Percentiles rank a stretch among this genome's conserved stretches.
phyloP scores from a whole-genome alignment of 768 basidiomycete species.

The Hygrophoropsis aurantiaca region DNA sequence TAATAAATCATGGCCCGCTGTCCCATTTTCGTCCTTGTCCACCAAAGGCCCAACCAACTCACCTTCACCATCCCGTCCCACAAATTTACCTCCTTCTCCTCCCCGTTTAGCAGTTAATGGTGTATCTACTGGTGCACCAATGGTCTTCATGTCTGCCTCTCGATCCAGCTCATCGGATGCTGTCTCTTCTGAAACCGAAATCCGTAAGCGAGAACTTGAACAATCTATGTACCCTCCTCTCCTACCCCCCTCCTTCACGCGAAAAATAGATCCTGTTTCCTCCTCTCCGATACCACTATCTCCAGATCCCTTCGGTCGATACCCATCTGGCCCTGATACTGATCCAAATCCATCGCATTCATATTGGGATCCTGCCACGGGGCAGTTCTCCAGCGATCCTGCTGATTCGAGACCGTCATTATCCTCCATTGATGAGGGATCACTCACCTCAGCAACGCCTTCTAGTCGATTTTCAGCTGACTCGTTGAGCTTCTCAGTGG shows the following conservation, averaged over 20 bases:
- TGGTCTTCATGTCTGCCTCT: conserved; percentile 34
- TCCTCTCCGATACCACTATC: conserved; percentile 77
- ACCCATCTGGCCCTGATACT: conserved; percentile 48
- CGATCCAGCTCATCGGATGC: conserved; percentile 16
- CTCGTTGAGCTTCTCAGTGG: conserved; percentile 43
- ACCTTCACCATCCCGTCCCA: conserved; percentile 14
- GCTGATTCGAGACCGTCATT: conserved; percentile 19
- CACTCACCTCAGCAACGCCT: conserved; percentile 23
- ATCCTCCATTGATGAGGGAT: conserved; percentile 23
- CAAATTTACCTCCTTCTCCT: conserved; percentile 45
- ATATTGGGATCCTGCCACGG: conserved; percentile 44
- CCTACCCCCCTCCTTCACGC: conserved; percentile 27
- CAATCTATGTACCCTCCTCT: conserved; percentile 45
- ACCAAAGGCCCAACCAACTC: conserved; percentile 13
- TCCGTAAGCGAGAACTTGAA: conserved; percentile 53
- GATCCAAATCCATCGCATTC: conserved; percentile 31
- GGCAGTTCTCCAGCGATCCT: conserved; percentile 19
- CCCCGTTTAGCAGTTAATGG: conserved; percentile 71
- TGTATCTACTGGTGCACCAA: conserved; percentile 59
- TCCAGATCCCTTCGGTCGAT: conserved; percentile 80
- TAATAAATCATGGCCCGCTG: conserved; percentile 40
- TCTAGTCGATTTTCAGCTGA: conserved; percentile 79
- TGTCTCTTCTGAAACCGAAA: conserved; percentile 45
- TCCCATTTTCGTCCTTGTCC: conserved; percentile 41
- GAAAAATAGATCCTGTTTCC: conserved; percentile 19